phyloP scores from a whole-genome alignment of 1,284 basidiomycete genomes.

The Apiotrichum laibachii region DNA sequence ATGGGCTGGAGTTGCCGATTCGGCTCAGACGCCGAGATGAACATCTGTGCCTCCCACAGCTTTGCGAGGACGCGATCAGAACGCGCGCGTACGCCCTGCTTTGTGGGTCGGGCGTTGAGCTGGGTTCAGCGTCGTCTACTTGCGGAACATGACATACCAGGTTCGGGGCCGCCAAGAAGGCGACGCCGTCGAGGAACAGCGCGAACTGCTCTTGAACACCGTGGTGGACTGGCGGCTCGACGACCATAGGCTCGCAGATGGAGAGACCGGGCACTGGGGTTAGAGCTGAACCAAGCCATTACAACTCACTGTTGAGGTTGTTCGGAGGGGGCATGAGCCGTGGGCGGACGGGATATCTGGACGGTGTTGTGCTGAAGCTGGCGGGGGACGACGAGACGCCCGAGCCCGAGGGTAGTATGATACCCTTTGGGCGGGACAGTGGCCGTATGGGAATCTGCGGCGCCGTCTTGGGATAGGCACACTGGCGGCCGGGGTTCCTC shows the following conservation, averaged over 20 bases:
- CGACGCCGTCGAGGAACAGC: slow-evolving; percentile 17
- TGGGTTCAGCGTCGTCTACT: slow-evolving; percentile 1
- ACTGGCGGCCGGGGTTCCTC: slow-evolving; percentile 17
- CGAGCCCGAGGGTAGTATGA: neutral
- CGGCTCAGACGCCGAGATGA: slow-evolving; percentile 9
- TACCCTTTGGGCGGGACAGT: no score
- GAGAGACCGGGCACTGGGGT: neutral
- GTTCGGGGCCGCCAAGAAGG: slow-evolving; percentile 9
- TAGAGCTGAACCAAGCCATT: neutral
- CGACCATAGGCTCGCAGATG: neutral
- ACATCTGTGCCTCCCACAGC: slow-evolving; percentile 21
- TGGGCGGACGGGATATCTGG: neutral
- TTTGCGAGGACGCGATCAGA: slow-evolving; percentile 20
- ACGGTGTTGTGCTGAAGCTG: neutral
- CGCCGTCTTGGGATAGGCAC: slow-evolving; percentile 15
- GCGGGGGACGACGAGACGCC: neutral
- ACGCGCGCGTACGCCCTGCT: slow-evolving; percentile 13
- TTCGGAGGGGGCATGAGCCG: neutral
- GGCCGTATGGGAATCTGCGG: neutral
- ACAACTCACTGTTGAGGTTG: neutral
- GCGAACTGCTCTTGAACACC: slow-evolving; percentile 9
- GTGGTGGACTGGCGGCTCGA: neutral
- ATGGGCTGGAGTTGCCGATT: neutral
- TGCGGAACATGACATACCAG: slow-evolving; percentile 1
- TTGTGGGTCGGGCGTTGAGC: slow-evolving; percentile 18